Conservation (phyloP, 805 yeast genomes). For the Starmerella floris region DNA sequence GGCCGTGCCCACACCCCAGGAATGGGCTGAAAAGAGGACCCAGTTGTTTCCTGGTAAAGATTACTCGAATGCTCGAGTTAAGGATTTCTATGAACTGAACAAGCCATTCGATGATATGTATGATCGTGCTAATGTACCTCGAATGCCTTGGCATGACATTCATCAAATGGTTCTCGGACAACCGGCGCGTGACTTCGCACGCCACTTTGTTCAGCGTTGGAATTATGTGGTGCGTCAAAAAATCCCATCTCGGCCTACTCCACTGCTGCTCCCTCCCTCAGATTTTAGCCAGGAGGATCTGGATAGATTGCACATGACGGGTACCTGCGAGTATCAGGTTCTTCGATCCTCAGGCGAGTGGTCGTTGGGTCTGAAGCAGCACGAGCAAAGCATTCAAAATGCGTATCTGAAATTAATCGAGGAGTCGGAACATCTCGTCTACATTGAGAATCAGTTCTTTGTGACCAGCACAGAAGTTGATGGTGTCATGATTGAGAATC, state of each 20-base stretch:
- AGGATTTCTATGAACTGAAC: conserved; percentile 69
- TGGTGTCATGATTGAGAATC: conserved; percentile 69
- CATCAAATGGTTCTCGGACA: conserved; percentile 94
- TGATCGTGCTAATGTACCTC: conserved; percentile 63
- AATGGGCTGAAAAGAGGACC: conserved; percentile 21
- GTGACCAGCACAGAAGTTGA: conserved; percentile 70
- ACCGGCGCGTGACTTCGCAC: conserved; percentile 78
- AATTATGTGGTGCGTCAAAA: conserved; percentile 84
- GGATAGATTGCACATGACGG: conserved; percentile 31
- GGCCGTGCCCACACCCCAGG: conserved; percentile 29
- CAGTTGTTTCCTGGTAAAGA: conserved; percentile 93
- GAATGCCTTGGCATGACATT: conserved; percentile 99
- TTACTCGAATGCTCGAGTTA: conserved; percentile 87
- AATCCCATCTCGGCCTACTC: conserved; percentile 79
- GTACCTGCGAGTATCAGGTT: conserved; percentile 85
- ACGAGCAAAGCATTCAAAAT: conserved; percentile 80
- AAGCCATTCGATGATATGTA: conserved; percentile 87
- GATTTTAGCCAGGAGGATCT: conserved; percentile 68
- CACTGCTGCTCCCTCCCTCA: conserved; percentile 74
- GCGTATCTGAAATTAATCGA: conserved; percentile 87
- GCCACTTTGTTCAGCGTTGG: conserved; percentile 98
- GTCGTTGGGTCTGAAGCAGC: conserved; percentile 50
- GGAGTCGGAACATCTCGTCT: conserved; percentile 80
- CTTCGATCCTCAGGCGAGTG: conserved; percentile 81
- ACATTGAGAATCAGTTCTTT: conserved; percentile 92